Evolutionary conservation across 305 asterid species (phyloP).

Genomic region (Plantago coronopus): DNA sequence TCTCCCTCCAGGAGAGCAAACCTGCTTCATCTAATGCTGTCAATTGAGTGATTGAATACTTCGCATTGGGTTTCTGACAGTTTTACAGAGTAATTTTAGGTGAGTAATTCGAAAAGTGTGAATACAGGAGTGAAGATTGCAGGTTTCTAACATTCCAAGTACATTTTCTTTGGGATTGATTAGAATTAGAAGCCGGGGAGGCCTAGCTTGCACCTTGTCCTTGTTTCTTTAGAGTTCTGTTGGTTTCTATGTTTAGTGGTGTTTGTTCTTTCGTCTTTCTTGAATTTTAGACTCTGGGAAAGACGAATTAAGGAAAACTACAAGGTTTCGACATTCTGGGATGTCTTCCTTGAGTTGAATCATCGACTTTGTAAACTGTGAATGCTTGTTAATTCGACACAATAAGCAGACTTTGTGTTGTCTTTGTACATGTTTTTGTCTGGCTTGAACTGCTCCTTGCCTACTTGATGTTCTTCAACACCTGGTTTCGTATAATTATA

Average conservation of each 20-base stretch:
- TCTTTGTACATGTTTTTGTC: constrained; percentile 20
- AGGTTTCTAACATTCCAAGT: constrained; percentile 16
- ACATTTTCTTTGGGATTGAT: constrained; percentile 15
- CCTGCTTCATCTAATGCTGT: constrained; percentile 41
- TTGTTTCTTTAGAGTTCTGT: constrained; percentile 4
- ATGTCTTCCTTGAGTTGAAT: constrained; percentile 21
- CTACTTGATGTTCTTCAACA: no score
- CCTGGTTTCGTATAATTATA: no score
- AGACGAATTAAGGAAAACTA: constrained; percentile 14
- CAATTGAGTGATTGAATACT: constrained; percentile 24
- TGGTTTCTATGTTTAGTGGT: constrained; percentile 8
- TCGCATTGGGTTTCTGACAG: constrained; percentile 18
- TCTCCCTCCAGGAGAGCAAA: constrained; percentile 70
- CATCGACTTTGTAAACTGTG: constrained; percentile 16
- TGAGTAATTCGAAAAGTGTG: constrained; percentile 23
- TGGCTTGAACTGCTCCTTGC: neutral
- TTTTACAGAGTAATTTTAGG: constrained; percentile 16
- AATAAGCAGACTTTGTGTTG: constrained; percentile 15
- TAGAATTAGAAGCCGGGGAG: constrained; percentile 24
- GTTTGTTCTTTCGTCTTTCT: constrained; percentile 31
- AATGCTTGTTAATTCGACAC: constrained; percentile 19
- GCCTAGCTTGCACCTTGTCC: constrained; percentile 23
- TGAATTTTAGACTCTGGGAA: constrained; percentile 28
- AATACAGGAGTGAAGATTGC: constrained; percentile 21
- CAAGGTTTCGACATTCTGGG: constrained; percentile 23